A percentile compares a stretch with the other conserved stretches of the same genome.
Evolutionary conservation across 2,329 filamentous ascomycete species (phyloP).

Genomic region (Cercospora brassicicola): DNA sequence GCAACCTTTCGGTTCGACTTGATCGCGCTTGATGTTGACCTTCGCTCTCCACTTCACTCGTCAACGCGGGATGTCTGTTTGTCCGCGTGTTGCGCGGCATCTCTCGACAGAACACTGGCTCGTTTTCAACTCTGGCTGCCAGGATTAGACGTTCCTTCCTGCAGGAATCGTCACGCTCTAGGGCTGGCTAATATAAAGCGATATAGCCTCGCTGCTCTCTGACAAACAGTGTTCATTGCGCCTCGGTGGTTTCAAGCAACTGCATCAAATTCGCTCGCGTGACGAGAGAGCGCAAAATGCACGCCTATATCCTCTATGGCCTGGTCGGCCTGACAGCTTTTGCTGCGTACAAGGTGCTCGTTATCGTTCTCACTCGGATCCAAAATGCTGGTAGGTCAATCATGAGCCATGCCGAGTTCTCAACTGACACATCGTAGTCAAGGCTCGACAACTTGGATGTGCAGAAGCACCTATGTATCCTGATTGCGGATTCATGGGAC

Average conservation of each 20-base stretch:
- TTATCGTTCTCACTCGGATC: slow-evolving; percentile 21
- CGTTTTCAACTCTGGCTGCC: neutral
- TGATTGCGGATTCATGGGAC: slow-evolving; percentile 32
- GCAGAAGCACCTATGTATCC: slow-evolving; percentile 30
- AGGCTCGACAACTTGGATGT: slow-evolving; percentile 31
- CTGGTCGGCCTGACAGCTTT: slow-evolving; percentile 29
- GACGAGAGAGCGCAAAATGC: slow-evolving; percentile 19
- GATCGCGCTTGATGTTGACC: neutral
- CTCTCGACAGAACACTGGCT: neutral
- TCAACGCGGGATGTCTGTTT: neutral
- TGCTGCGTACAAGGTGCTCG: slow-evolving; percentile 29
- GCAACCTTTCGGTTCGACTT: neutral
- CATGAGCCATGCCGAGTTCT: neutral
- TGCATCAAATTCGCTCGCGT: neutral
- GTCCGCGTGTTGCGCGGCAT: neutral
- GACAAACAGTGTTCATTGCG: neutral
- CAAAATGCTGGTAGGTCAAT: slow-evolving; percentile 21
- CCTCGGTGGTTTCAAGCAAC: neutral
- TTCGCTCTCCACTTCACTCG: neutral
- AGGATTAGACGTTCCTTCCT: neutral
- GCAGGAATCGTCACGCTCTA: neutral
- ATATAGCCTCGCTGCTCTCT: neutral
- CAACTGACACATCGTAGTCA: slow-evolving; percentile 22
- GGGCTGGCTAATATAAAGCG: neutral
- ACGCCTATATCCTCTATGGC: slow-evolving; percentile 27